A percentile compares a stretch with the other conserved stretches of the same genome.
These are phyloP conservation scores for Verticillium tricorpus DNA, from an alignment of 2,329 filamentous ascomycete genomes.

Conservation along the genomic window DNA sequence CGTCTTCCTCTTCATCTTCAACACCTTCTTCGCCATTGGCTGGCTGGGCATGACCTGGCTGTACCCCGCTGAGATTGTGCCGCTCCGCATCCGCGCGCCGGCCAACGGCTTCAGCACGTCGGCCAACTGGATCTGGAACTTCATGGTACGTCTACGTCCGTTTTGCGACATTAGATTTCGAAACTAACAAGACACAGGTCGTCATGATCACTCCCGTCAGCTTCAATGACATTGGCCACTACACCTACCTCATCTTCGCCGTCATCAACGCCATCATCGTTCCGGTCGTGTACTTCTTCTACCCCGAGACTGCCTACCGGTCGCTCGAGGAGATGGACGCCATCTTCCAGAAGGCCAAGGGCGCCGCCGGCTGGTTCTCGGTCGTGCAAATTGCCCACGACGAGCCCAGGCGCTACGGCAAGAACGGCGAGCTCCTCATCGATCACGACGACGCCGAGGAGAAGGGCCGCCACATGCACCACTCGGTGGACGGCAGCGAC, in stretches of 20 bases:
- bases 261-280: constrained; percentile 60
- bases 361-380: constrained; percentile 28
- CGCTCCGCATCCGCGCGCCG: constrained; percentile 54
- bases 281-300: constrained; percentile 56
- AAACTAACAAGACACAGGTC: constrained; percentile 17
- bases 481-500: not conserved
- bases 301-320: constrained; percentile 60
- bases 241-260: constrained; percentile 64
- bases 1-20: constrained; percentile 58
- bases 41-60: constrained; percentile 61
- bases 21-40: constrained; percentile 54
- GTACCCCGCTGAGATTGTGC: constrained; percentile 57
- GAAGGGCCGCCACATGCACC: constrained; percentile 15
- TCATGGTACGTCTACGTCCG: constrained; percentile 29
- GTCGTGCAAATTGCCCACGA: constrained; percentile 33
- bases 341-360: constrained; percentile 55
- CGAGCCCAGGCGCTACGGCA: constrained; percentile 53
- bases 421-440: constrained; percentile 54
- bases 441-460: constrained; percentile 37
- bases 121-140: constrained; percentile 61
- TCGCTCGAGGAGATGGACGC: constrained; percentile 63
- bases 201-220: constrained; percentile 60
- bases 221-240: constrained; percentile 51
- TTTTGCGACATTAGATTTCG: too few relatives aligned
- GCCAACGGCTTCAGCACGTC: constrained; percentile 52